phyloP scores from a whole-genome alignment of 1,139 yeast genomes.

The Geotrichum restrictum region DNA sequence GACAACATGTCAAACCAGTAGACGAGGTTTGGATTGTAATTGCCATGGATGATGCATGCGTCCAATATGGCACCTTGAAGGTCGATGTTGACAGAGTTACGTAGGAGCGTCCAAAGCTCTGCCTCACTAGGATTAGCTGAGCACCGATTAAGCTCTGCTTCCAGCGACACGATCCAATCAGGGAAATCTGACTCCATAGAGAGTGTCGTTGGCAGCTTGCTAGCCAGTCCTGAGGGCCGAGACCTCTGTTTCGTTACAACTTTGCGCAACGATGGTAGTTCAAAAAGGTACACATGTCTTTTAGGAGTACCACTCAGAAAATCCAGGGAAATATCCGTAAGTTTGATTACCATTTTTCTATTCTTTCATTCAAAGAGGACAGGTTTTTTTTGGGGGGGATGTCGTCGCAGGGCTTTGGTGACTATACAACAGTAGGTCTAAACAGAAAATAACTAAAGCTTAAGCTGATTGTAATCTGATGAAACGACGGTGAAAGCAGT shows the following conservation, averaged over 20 bases:
- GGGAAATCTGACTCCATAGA: background rate
- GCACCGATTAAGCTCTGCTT: background rate
- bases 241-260: background rate
- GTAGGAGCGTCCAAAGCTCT: background rate
- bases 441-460: no score
- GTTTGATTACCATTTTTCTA: no score
- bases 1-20: conserved; percentile 1
- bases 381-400: no score
- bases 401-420: no score
- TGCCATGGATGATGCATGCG: conserved; percentile 3
- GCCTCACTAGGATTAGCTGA: background rate
- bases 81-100: background rate
- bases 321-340: no score
- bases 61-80: background rate
- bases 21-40: background rate
- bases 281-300: no score
- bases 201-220: background rate
- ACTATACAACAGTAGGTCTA: no score
- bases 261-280: no score
- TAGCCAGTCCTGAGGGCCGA: background rate
- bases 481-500: no score
- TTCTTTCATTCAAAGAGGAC: no score
- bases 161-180: background rate
- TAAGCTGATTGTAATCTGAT: no score
- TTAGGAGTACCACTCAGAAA: no score